A percentile compares a stretch with the other conserved stretches of the same genome.
These are phyloP conservation scores for Glonium stellatum DNA, from an alignment of 495 filamentous ascomycete genomes.

Conservation along the genomic window DNA sequence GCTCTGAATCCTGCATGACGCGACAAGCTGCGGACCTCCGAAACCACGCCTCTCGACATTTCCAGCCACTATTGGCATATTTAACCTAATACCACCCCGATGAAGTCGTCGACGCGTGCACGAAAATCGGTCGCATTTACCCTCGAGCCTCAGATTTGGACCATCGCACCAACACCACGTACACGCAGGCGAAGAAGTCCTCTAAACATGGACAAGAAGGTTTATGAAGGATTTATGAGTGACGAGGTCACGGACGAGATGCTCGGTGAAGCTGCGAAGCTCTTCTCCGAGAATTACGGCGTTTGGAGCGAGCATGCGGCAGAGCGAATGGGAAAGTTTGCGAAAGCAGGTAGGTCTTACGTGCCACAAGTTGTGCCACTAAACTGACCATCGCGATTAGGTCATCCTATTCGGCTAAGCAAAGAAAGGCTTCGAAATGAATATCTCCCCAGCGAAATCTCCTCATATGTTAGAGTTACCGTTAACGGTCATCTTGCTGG, in stretches of 20 bases:
- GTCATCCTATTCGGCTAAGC: conserved; percentile 28
- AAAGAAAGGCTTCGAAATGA: conserved; percentile 25
- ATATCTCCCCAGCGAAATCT: conserved; percentile 22
- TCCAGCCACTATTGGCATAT: conserved; percentile 6
- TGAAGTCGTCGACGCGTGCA: conserved; percentile 11
- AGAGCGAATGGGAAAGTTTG: conserved; percentile 15
- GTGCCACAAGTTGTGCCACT: conserved; percentile 3
- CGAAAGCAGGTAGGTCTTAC: conserved; percentile 21
- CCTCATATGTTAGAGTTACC: conserved; percentile 30
- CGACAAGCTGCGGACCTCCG: conserved; percentile 9
- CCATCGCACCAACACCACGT: conserved; percentile 3
- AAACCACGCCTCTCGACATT: conserved; percentile 9
- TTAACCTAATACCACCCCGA: conserved; percentile 14
- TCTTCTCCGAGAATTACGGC: conserved; percentile 36
- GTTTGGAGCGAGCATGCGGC: conserved; percentile 29
- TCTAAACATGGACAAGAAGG: conserved; percentile 14
- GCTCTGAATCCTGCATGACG: conserved; percentile 10
- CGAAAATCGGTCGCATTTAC: conserved; percentile 12
- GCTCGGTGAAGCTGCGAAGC: conserved; percentile 31
- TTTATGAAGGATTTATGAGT: conserved; percentile 25
- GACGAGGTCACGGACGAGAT: conserved; percentile 30
- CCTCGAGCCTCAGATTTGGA: conserved; percentile 6
- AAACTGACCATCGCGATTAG: conserved; percentile 20
- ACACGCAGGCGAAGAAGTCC: conserved; percentile 4
- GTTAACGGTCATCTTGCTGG: conserved; percentile 34